Conservation (phyloP, 352 stramenopile species). For the Phytophthora foliorum region DNA sequence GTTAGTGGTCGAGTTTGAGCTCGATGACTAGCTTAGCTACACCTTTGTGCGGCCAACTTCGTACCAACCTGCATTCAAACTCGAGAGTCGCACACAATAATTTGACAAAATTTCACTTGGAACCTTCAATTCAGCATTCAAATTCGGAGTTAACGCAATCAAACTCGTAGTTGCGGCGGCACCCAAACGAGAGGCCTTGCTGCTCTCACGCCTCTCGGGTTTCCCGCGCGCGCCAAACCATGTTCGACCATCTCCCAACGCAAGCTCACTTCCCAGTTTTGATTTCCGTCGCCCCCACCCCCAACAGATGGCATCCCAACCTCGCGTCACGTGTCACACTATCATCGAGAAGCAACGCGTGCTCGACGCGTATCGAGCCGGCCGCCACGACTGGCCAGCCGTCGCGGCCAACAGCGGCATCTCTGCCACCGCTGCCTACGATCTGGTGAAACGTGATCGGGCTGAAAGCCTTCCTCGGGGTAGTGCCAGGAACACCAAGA, state of each 20-base stretch:
- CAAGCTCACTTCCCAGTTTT: not conserved
- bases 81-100: not conserved
- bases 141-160: not conserved
- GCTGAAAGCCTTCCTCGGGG: not conserved
- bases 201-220: too few species aligned
- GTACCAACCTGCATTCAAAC: not conserved
- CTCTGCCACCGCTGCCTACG: not conserved
- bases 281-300: too few species aligned
- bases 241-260: not conserved
- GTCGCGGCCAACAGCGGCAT: not conserved
- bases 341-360: not conserved
- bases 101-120: not conserved
- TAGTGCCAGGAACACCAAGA: not conserved
- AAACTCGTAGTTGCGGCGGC: not conserved
- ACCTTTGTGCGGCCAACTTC: not conserved
- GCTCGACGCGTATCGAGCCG: not conserved
- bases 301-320: too few species aligned
- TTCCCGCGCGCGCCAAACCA: too few species aligned
- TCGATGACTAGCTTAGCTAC: constrained; percentile 26
- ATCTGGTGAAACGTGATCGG: not conserved
- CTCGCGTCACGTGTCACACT: not conserved
- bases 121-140: not conserved
- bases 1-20: not conserved
- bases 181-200: not conserved
- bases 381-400: not conserved